Percentiles rank a stretch among this genome's conserved stretches.
phyloP scores from a whole-genome alignment of 257 asterid species.

The Orobanche coerulescens region DNA sequence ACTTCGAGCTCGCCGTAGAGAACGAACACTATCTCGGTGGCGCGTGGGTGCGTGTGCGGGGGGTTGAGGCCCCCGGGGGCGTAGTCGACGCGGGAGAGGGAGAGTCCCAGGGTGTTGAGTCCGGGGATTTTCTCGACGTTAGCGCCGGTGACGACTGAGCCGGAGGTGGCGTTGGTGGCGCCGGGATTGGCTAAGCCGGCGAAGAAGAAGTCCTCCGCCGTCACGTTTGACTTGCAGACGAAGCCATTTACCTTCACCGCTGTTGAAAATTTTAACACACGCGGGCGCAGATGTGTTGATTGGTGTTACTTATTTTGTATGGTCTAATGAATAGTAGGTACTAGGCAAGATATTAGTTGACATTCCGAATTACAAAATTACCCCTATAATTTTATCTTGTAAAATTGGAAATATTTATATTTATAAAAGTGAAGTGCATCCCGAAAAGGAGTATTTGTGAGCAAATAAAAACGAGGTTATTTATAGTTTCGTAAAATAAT shows the following conservation, averaged over 20 bases:
- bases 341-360: too few relatives aligned
- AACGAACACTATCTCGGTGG: constrained; percentile 52
- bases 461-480: too few relatives aligned
- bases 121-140: constrained; percentile 55
- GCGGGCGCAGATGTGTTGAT: neutral
- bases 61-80: constrained; percentile 67
- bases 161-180: constrained; percentile 40
- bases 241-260: constrained; percentile 47
- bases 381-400: too few relatives aligned
- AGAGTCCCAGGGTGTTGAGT: constrained; percentile 68
- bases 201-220: constrained; percentile 58
- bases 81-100: constrained; percentile 59
- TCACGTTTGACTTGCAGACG: constrained; percentile 39
- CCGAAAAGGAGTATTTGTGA: too few relatives aligned
- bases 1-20: constrained; percentile 49
- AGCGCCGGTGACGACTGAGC: constrained; percentile 49
- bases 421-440: too few relatives aligned
- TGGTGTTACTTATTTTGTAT: neutral
- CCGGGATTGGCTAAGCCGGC: constrained; percentile 36
- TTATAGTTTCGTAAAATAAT: too few relatives aligned
- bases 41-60: constrained; percentile 71
- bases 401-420: too few relatives aligned
- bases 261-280: constrained; percentile 18
- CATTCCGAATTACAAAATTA: too few relatives aligned
- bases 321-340: neutral